A percentile compares a stretch with the other conserved stretches of the same genome.
These are phyloP conservation scores for Arthrobotrys conoides DNA, from an alignment of 2,329 filamentous ascomycete genomes.

Conservation along the genomic window DNA sequence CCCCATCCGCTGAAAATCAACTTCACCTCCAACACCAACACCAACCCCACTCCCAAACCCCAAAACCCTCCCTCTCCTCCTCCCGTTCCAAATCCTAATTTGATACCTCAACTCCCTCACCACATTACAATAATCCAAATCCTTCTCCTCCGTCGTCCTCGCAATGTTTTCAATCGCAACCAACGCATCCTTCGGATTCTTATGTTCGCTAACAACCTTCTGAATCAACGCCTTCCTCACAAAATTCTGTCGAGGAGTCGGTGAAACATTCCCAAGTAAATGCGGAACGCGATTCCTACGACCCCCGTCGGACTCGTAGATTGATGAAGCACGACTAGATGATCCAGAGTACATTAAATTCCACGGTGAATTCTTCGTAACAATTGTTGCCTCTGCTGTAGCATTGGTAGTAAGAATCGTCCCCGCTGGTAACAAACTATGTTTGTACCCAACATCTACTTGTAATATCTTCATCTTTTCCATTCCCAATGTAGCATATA, in stretches of 20 bases:
- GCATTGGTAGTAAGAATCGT: conserved; percentile 18
- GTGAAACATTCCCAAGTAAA: conserved; percentile 9
- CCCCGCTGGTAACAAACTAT: conserved; percentile 34
- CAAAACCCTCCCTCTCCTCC: conserved; percentile 35
- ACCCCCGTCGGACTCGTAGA: neutral
- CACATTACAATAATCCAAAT: conserved; percentile 56
- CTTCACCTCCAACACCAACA: conserved; percentile 1
- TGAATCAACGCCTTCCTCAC: conserved; percentile 54
- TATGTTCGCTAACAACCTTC: conserved; percentile 43
- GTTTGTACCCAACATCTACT: conserved; percentile 35
- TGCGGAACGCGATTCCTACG: neutral
- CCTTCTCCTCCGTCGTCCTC: conserved; percentile 37
- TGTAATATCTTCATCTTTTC: conserved; percentile 28
- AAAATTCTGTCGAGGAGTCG: conserved; percentile 22
- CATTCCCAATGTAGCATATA: conserved; percentile 47
- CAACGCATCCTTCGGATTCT: conserved; percentile 51
- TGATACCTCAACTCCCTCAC: conserved; percentile 55
- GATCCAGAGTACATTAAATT: neutral
- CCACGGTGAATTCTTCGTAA: conserved; percentile 29
- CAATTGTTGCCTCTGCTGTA: conserved; percentile 9
- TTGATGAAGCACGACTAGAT: neutral
- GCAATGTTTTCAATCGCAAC: conserved; percentile 33
- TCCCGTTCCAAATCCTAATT: conserved; percentile 43
- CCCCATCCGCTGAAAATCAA: conserved; percentile 9
- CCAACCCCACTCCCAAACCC: conserved; percentile 14